Base-by-base conservation (phyloP, 768 basidiomycete species). In the Cantharellus anzutake region DNA sequence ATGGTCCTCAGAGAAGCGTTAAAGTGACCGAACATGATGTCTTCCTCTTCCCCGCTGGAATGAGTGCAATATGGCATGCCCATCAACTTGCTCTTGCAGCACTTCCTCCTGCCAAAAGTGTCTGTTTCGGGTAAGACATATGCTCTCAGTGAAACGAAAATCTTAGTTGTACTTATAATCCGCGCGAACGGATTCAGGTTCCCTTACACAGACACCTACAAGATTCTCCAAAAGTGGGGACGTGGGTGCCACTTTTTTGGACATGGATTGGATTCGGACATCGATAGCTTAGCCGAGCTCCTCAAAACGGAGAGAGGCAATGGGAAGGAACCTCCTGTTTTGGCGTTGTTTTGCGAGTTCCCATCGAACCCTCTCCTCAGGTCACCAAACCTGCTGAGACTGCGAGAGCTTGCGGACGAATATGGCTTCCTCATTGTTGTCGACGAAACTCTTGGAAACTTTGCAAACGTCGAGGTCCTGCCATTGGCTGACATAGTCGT, bases 401-500 rank as follows among this genome's bases (percentile, higher is more conserved):
- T 99, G 42, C 77, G 91, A 52, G 68, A 73, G 14, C 73, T 99
- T 4, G 91, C 94, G 0, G 89, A 97, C 69, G 80, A 86, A 68
- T 84, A 89, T 64, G 81, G 84, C 51, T 97, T 97, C 71, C 71
- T 88, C 56, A 76, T 98, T 57, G 80, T 97, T 35, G 74, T 99
- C 35, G 94, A 99, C 66, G 94, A 97, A 68, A 97, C 90, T 2
- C 80, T 99, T 42, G 94, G 92, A 5, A 96, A 91, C 67, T 89
- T 93, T 62, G 78, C 87, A 63, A 99, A 97, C 64, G 90, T 97
- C 41, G 84, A 94, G 65, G 83, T 91, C 3, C 73, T 93, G 2
- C 83, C 82, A 14, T 87, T 80, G 62, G 86, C 83, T 4, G 94
- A 98, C 68, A 78, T 99, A 37, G 82, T 94, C 4, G 92, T 83